A percentile compares a stretch with the other conserved stretches of the same genome.
These are phyloP conservation scores for Daldinia bambusicola DNA, from an alignment of 495 filamentous ascomycete genomes.

Conservation along the genomic window DNA sequence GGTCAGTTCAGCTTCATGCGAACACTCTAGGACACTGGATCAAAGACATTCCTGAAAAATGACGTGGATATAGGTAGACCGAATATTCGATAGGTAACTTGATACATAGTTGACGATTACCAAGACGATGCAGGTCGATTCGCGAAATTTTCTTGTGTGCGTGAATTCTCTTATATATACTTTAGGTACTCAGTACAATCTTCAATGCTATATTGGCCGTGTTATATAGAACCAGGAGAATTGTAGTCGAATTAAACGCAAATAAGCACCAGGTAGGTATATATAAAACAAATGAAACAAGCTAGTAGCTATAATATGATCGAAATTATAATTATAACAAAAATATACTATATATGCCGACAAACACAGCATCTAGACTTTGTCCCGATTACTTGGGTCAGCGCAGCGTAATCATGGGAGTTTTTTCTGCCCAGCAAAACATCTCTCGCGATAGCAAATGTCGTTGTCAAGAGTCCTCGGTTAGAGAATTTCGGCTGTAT, in stretches of 20 bases:
- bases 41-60: not conserved
- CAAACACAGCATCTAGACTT: not conserved
- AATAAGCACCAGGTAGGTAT: not conserved
- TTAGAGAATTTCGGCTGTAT: conserved; percentile 28
- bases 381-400: not conserved
- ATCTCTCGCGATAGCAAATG: too few species aligned
- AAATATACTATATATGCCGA: not conserved
- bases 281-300: not conserved
- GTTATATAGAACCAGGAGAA: too few species aligned
- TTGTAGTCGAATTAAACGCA: too few species aligned
- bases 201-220: too few species aligned
- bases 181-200: not conserved
- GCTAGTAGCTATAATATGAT: not conserved
- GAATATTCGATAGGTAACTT: not conserved
- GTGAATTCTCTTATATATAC: not conserved
- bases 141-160: not conserved
- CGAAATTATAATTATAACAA: not conserved
- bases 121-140: not conserved
- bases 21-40: not conserved
- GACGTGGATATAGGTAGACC: not conserved
- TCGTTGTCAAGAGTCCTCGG: conserved; percentile 46
- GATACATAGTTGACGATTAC: not conserved
- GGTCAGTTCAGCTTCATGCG: not conserved
- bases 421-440: not conserved
- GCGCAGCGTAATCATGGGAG: not conserved